Conservation (phyloP, 1,284 basidiomycete species). For the Polyporus tsugae region DNA sequence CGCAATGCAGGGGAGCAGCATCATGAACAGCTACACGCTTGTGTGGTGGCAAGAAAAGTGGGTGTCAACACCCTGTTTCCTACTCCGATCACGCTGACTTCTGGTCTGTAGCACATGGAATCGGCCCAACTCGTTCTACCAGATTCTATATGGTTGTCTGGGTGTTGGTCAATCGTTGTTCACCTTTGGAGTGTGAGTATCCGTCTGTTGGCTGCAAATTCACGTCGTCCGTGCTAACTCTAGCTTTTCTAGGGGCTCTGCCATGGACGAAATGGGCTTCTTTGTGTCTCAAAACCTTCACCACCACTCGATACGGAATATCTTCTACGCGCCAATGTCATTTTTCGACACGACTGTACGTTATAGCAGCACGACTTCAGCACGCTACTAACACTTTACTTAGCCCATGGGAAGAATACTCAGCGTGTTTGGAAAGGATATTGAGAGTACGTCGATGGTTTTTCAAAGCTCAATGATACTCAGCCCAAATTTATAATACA, state of each 20-base stretch:
- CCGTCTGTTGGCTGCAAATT: slow-evolving; percentile 28
- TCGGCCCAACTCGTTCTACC: slow-evolving; percentile 67
- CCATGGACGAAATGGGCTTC: slow-evolving; percentile 64
- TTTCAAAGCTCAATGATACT: background rate
- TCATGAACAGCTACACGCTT: slow-evolving; percentile 66
- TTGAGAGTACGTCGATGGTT: slow-evolving; percentile 54
- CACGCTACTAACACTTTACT: background rate
- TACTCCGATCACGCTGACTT: slow-evolving; percentile 19
- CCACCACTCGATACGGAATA: slow-evolving; percentile 58
- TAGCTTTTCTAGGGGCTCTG: slow-evolving; percentile 53
- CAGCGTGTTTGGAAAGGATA: slow-evolving; percentile 70
- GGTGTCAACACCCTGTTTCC: slow-evolving; percentile 29
- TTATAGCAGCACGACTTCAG: background rate
- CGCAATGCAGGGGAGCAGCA: slow-evolving; percentile 70
- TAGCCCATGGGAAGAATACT: slow-evolving; percentile 72
- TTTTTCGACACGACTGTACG: slow-evolving; percentile 75
- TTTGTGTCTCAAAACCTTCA: slow-evolving; percentile 69
- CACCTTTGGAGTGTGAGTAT: slow-evolving; percentile 64
- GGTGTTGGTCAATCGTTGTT: slow-evolving; percentile 68
- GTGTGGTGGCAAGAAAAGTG: slow-evolving; percentile 80
- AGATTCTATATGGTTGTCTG: slow-evolving; percentile 75
- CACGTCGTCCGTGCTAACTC: slow-evolving; percentile 19
- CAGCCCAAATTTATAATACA: slow-evolving; percentile 31
- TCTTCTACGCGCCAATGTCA: slow-evolving; percentile 75
- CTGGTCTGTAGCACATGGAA: slow-evolving; percentile 51